Evolutionary conservation across 257 asterid genomes (phyloP).

Genomic region (Nicotiana paniculata): DNA sequence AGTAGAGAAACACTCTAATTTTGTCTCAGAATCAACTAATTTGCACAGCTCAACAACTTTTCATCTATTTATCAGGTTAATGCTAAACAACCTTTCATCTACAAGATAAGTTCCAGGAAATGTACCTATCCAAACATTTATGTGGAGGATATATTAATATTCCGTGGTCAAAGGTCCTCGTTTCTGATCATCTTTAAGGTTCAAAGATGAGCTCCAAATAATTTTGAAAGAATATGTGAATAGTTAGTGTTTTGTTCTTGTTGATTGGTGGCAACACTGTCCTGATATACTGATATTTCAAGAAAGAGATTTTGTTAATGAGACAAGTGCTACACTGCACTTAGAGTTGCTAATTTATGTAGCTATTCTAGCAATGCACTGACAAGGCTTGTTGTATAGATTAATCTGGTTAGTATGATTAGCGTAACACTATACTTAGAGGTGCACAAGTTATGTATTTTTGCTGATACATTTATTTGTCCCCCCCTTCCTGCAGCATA

Average conservation of each 20-base stretch:
- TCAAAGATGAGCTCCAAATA: neutral
- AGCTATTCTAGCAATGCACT: neutral
- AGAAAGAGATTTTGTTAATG: neutral
- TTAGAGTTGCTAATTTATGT: neutral
- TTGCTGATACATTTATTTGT: neutral
- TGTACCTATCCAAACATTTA: neutral
- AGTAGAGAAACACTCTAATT: neutral
- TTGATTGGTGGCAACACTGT: neutral
- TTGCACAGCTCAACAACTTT: neutral
- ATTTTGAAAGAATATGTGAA: neutral
- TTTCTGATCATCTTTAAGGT: neutral
- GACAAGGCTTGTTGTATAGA: neutral
- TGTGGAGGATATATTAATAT: neutral
- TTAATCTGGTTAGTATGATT: neutral
- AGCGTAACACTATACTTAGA: neutral
- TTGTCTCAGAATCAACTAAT: neutral
- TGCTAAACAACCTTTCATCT: neutral
- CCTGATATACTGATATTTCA: neutral
- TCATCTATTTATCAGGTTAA: neutral
- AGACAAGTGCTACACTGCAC: neutral
- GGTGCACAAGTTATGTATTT: neutral
- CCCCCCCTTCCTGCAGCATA: slow-evolving; percentile 34
- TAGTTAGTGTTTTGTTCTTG: neutral
- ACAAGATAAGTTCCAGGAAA: neutral
- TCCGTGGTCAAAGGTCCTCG: neutral